A percentile compares a stretch with the other conserved stretches of the same genome.
These are phyloP conservation scores for Trichoderma simmonsii DNA, from an alignment of 2,329 filamentous ascomycete species.

Conservation along the genomic window DNA sequence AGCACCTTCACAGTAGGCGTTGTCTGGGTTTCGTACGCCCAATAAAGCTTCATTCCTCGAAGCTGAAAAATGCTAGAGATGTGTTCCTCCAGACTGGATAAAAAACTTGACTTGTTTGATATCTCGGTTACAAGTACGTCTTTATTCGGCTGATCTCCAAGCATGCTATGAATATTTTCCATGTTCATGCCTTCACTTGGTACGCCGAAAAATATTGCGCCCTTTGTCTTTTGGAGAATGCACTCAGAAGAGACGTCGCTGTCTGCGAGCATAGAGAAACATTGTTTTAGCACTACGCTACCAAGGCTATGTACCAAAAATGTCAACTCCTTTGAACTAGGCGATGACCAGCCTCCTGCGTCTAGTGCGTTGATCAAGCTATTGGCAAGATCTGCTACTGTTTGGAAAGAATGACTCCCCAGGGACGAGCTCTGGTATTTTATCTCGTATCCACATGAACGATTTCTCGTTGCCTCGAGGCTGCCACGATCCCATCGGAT, in stretches of 20 bases:
- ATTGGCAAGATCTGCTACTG: neutral
- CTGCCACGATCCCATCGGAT: slow-evolving; percentile 20
- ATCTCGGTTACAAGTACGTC: neutral
- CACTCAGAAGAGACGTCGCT: neutral
- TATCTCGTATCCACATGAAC: slow-evolving; percentile 20
- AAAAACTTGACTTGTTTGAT: neutral
- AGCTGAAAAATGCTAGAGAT: neutral
- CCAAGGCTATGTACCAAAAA: slow-evolving; percentile 15
- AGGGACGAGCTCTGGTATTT: neutral
- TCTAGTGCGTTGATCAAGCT: neutral
- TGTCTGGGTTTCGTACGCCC: neutral
- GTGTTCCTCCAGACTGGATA: neutral
- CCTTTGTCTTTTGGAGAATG: neutral
- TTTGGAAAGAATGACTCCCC: neutral
- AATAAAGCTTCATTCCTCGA: neutral
- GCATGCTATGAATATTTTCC: neutral
- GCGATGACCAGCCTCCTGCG: neutral
- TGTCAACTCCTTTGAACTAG: neutral
- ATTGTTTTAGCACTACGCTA: neutral
- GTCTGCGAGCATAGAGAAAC: neutral
- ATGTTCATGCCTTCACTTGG: neutral
- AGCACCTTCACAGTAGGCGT: neutral
- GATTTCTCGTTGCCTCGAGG: slow-evolving; percentile 7
- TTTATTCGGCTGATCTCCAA: neutral
- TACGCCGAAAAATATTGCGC: neutral